These are phyloP conservation scores for Carex arenaria DNA, from an alignment of 202 grass and related monocot species.

Conservation along the genomic window DNA sequence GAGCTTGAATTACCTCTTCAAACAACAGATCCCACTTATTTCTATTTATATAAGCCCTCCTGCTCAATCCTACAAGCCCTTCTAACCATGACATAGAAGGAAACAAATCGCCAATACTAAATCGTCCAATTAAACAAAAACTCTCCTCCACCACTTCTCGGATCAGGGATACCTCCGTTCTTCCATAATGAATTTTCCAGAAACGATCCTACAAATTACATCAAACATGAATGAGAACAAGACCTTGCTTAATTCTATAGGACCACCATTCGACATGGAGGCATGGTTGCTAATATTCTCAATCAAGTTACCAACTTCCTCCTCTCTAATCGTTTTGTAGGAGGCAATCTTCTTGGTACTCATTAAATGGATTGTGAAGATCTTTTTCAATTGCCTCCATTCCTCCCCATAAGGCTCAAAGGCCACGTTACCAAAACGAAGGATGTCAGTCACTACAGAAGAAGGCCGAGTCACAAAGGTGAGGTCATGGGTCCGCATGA, in stretches of 20 bases:
- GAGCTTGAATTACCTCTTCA: constrained; percentile 17
- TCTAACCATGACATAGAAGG: not conserved
- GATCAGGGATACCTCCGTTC: constrained; percentile 14
- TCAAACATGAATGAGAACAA: not conserved
- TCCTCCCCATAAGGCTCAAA: constrained; percentile 33
- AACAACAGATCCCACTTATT: constrained; percentile 31
- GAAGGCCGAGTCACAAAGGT: constrained; percentile 11
- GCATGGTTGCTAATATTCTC: not conserved
- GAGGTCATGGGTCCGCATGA: constrained; percentile 21
- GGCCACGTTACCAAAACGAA: constrained; percentile 2
- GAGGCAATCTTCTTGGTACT: not conserved
- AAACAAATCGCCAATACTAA: constrained; percentile 17
- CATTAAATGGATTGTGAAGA: not conserved
- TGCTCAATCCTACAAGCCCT: not conserved
- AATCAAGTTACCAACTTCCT: not conserved
- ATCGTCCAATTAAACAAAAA: not conserved
- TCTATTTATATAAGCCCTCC: not conserved
- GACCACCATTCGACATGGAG: not conserved
- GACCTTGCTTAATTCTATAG: not conserved
- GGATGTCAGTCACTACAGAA: not conserved
- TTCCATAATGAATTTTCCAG: constrained; percentile 22
- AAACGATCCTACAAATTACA: constrained; percentile 23
- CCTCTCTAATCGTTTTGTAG: not conserved
- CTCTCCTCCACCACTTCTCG: not conserved
- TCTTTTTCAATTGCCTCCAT: constrained; percentile 23